Conservation (phyloP, 495 filamentous ascomycete species). For the Immersiella caudata region DNA sequence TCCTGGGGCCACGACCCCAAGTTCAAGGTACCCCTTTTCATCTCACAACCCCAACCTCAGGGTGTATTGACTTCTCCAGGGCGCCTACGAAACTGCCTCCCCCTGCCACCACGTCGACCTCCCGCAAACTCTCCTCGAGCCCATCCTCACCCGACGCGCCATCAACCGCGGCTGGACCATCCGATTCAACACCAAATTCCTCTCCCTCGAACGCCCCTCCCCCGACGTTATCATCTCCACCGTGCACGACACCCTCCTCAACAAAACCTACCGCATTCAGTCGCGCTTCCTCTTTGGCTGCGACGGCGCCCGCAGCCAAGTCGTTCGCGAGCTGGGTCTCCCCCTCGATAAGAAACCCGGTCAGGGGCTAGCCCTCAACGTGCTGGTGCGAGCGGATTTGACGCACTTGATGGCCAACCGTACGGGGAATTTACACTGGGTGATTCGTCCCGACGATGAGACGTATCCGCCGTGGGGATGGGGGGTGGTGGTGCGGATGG, state of each 20-base stretch:
- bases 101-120: slow-evolving; percentile 53
- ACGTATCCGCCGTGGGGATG: slow-evolving; percentile 39
- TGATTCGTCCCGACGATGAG: slow-evolving; percentile 39
- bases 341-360: slow-evolving; percentile 54
- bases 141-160: slow-evolving; percentile 50
- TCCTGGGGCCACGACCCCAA: slow-evolving; percentile 57
- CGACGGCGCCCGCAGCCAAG: slow-evolving; percentile 57
- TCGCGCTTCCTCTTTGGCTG: slow-evolving; percentile 62
- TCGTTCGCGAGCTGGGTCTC: slow-evolving; percentile 53
- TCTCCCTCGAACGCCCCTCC: slow-evolving; percentile 32
- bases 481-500: slow-evolving; percentile 44
- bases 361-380: slow-evolving; percentile 57
- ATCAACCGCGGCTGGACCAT: slow-evolving; percentile 44
- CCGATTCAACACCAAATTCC: slow-evolving; percentile 49
- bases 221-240: slow-evolving; percentile 40
- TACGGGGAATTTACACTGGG: slow-evolving; percentile 61
- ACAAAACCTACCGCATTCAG: slow-evolving; percentile 47
- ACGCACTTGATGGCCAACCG: slow-evolving; percentile 51
- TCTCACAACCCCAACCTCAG: slow-evolving; percentile 5
- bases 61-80: too few species aligned
- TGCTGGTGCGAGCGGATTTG: slow-evolving; percentile 56
- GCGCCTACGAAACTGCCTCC: slow-evolving; percentile 54
- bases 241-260: slow-evolving; percentile 48
- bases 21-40: slow-evolving; percentile 41
- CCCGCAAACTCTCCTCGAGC: slow-evolving; percentile 57